A percentile compares a stretch with the other conserved stretches of the same genome.
phyloP scores from a whole-genome alignment of 495 filamentous ascomycete genomes.

The Amorphotheca resinae region DNA sequence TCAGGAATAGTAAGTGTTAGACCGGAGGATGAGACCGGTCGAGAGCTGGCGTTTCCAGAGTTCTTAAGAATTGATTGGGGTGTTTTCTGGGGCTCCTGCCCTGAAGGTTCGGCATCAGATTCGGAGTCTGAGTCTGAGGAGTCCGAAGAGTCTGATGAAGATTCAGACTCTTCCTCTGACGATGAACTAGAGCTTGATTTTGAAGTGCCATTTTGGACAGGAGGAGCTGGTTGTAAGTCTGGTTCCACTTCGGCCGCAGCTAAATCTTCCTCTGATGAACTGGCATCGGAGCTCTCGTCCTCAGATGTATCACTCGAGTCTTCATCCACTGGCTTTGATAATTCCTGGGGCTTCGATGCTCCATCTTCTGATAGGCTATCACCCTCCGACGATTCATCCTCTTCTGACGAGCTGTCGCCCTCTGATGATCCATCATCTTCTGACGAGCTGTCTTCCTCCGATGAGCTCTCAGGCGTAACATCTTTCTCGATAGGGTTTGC shows the following conservation, averaged over 20 bases:
- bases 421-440: not conserved
- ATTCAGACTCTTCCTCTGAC: slow-evolving; percentile 9
- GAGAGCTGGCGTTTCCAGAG: slow-evolving; percentile 1
- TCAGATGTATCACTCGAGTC: not conserved
- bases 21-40: slow-evolving; percentile 27
- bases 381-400: not conserved
- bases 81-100: not conserved
- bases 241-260: slow-evolving; percentile 7
- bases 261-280: slow-evolving; percentile 1
- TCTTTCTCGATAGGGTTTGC: slow-evolving; percentile 5
- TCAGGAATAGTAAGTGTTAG: slow-evolving; percentile 40
- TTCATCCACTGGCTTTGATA: not conserved
- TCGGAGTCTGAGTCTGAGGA: slow-evolving; percentile 7
- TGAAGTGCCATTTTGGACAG: not conserved
- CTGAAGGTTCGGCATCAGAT: slow-evolving; percentile 1
- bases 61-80: not conserved
- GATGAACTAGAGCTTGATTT: slow-evolving; percentile 1
- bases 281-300: slow-evolving; percentile 1
- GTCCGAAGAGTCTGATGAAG: slow-evolving; percentile 13
- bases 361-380: too few relatives aligned
- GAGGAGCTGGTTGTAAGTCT: not conserved
- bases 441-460: not conserved
- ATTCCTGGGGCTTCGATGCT: not conserved
- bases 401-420: not conserved
- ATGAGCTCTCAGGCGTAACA: not conserved